phyloP scores from a whole-genome alignment of 2,329 filamentous ascomycete species.

The Apiospora arundinis region DNA sequence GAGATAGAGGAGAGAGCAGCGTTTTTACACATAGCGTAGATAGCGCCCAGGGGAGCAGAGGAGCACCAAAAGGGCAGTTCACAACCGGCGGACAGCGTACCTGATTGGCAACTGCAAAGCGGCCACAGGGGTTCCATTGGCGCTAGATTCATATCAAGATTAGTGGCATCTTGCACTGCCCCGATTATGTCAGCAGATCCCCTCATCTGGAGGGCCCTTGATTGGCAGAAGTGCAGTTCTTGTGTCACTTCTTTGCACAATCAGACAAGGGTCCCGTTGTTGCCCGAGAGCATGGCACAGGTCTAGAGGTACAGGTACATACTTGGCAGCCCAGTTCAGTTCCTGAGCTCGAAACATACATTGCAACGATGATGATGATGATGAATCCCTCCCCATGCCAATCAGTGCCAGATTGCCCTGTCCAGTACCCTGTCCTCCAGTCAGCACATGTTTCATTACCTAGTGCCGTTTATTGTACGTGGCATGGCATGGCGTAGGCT shows the following conservation, averaged over 20 bases:
- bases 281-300: conserved; percentile 3
- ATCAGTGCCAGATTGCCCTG: no score
- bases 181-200: conserved; percentile 9
- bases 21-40: neutral
- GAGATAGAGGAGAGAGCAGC: neutral
- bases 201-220: neutral
- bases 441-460: neutral
- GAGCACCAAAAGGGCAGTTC: neutral
- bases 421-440: neutral
- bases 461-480: neutral
- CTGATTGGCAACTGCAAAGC: neutral
- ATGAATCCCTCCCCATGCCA: neutral
- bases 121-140: neutral
- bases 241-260: conserved; percentile 2
- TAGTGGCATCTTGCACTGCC: conserved; percentile 17
- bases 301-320: neutral
- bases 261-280: neutral
- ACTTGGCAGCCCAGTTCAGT: neutral
- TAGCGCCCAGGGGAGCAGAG: neutral
- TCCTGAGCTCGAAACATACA: no score
- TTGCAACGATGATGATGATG: no score
- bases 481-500: conserved; percentile 1
- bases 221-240: neutral
- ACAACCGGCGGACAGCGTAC: neutral
- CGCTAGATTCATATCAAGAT: conserved; percentile 8